Evolutionary conservation across 768 basidiomycete genomes (phyloP).

Genomic region (Hygrophoropsis aurantiaca): DNA sequence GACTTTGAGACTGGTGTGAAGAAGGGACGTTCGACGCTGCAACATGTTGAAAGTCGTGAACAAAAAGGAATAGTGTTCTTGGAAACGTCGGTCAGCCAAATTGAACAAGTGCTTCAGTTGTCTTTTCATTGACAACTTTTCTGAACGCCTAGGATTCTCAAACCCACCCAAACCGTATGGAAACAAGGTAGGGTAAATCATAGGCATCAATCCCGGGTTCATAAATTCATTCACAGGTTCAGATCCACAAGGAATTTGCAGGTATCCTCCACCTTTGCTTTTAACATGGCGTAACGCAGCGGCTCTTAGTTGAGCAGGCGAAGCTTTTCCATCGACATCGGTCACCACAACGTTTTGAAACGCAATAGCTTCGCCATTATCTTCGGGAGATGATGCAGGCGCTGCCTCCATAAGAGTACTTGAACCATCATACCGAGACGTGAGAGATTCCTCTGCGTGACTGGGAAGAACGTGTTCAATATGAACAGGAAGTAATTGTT

Average conservation of each 20-base stretch:
- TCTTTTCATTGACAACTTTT: constrained; percentile 24
- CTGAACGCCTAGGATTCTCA: constrained; percentile 26
- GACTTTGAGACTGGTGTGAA: constrained; percentile 33
- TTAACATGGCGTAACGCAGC: constrained; percentile 35
- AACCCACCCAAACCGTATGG: constrained; percentile 45
- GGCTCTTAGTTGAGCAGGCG: constrained; percentile 25
- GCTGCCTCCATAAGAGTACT: no score
- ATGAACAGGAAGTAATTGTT: constrained; percentile 26
- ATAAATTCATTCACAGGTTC: constrained; percentile 34
- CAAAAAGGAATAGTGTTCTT: constrained; percentile 31
- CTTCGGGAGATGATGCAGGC: no score
- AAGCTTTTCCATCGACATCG: constrained; percentile 28
- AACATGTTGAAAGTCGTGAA: constrained; percentile 43
- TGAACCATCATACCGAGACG: constrained; percentile 14
- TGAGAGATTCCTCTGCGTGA: constrained; percentile 8
- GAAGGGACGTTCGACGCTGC: constrained; percentile 29
- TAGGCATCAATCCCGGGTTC: constrained; percentile 33
- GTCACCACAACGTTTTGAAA: constrained; percentile 29
- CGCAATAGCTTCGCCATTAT: neutral
- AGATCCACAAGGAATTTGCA: constrained; percentile 31
- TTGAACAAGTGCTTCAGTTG: constrained; percentile 35
- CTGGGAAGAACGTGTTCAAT: constrained; percentile 21
- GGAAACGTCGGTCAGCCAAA: constrained; percentile 11
- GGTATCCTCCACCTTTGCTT: constrained; percentile 21
- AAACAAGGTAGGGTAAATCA: constrained; percentile 42